phyloP scores from a whole-genome alignment of 805 yeast species.

The Debaryomyces hansenii region DNA sequence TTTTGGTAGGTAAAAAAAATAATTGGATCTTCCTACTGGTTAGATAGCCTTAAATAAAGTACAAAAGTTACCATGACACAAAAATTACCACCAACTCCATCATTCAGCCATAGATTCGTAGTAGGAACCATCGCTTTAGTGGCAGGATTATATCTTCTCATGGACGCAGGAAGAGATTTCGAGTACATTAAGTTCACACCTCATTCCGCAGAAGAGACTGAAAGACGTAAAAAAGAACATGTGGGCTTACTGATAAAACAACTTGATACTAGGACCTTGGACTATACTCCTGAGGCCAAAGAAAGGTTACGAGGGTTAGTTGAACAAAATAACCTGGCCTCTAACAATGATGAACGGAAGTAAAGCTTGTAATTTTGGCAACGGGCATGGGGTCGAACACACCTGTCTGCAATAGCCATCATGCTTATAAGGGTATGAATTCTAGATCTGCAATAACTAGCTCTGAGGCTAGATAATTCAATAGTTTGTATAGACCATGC shows the following conservation, averaged over 20 bases:
- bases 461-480: too few species aligned
- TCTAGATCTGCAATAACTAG: too few species aligned
- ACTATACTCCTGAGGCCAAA: slow-evolving; percentile 45
- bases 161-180: slow-evolving; percentile 38
- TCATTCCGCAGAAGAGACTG: slow-evolving; percentile 38
- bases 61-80: slow-evolving; percentile 1
- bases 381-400: too few species aligned
- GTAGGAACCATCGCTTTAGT: slow-evolving; percentile 37
- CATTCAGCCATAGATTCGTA: slow-evolving; percentile 30
- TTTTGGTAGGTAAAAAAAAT: background rate
- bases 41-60: background rate
- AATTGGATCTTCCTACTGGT: background rate
- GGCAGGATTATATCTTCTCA: slow-evolving; percentile 33
- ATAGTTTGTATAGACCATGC: too few species aligned
- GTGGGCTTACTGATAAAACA: slow-evolving; percentile 27
- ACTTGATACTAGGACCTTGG: slow-evolving; percentile 36
- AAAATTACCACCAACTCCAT: slow-evolving; percentile 29
- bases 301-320: slow-evolving; percentile 25
- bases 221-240: slow-evolving; percentile 33
- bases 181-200: slow-evolving; percentile 41
- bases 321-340: slow-evolving; percentile 13
- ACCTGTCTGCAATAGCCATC: too few species aligned
- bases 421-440: too few species aligned
- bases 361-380: too few species aligned
- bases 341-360: too few species aligned